Evolutionary conservation across 768 basidiomycete genomes (phyloP), one percentile per base, ranked within the genome.

Genomic region (Termitomyces titanicus): DNA sequence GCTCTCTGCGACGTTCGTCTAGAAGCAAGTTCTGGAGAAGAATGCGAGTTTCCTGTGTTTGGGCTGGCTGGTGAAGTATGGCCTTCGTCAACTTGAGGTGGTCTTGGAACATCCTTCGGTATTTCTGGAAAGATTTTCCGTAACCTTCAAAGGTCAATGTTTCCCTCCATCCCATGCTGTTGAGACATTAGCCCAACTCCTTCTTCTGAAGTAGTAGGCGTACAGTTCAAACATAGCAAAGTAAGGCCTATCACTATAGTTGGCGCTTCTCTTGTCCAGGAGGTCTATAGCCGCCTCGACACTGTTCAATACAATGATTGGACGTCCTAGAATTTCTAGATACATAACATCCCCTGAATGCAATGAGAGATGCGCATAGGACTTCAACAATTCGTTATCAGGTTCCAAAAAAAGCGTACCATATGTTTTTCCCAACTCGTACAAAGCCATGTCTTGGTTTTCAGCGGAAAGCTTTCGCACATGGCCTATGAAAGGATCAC

Each of bases 401-500:
- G 12, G 20, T 12, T 8, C 18, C 4, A 33, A 27, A 17, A 29
- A 20, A 25, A 3, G 18, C 42, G 13, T 13, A 44, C 42, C 42
- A 44, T 44, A 44, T 20, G 22, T 24, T 44, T 24, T 44, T 12
- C 42, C 42, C 42, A 66, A 68, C 37, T 66, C 46, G 38, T 68
- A 63, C 47, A 70, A 72, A 4, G 59, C n/a, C n/a, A n/a, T n/a
- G n/a, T 64, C 62, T 35, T 61, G 59, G 48, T 67, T 55, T 10
- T 61, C 56, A 1, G 64, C 25, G 8, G 73, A 72, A 17, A 75
- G 65, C 5, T n/a, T 35, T 5, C 72, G 64, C 9, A 69, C 56
- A 50, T 75, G 72, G 3, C 74, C 74, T 15, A 75, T 63, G 43
- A 75, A 24, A 1, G 72, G 69, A 49, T 73, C 68, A 2, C 65